Evolutionary conservation across 2,329 filamentous ascomycete genomes (phyloP), one percentile per base, ranked within the genome.

Genomic region (Fusarium sp.): DNA sequence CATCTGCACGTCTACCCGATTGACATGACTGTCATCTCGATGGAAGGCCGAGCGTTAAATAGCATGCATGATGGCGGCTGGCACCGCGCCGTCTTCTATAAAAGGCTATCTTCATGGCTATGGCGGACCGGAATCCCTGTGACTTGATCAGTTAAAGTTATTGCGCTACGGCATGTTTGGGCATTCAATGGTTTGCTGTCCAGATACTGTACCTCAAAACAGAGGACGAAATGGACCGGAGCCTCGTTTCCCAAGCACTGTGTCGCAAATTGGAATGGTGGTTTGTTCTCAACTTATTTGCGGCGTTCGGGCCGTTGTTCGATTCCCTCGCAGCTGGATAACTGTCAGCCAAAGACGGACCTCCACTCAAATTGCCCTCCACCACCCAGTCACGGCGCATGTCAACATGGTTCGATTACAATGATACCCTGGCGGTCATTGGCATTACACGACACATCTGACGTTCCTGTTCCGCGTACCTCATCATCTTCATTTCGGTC

Each of bases 301-400:
- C 62, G 61, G 62, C 62, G 62, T 65, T 65, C 62, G 50, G 63
- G 57, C 66, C 65, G 65, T 66, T 69, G 41, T 45, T 46, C 60
- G 58, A 68, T 48, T 25, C 52, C 26, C 46, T 67, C 49, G 21
- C 41, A 37, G 34, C 34, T 30, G 30, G 41, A 61, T 45, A 42
- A 21, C 39, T 54, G 55, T 52, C 66, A 69, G 54, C 65, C 39
- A 56, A 62, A 65, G 61, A 61, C 30, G 16, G 30, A 44, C 65
- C 64, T 64, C 64, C 65, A 53, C 51, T 64, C 50, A 56, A 18
- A 30, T 44, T 46, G 12, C 58, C 58, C 58, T 63, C 58, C 61
- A 53, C 55, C 62, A 66, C 56, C 55, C 26, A 26, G 55, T 62
- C 62, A 61, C 62, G 54, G 61, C 54, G 62, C 54, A 65, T 65